Base-by-base conservation (phyloP, 805 yeast genomes). In the Isabelozyma gotoi region DNA sequence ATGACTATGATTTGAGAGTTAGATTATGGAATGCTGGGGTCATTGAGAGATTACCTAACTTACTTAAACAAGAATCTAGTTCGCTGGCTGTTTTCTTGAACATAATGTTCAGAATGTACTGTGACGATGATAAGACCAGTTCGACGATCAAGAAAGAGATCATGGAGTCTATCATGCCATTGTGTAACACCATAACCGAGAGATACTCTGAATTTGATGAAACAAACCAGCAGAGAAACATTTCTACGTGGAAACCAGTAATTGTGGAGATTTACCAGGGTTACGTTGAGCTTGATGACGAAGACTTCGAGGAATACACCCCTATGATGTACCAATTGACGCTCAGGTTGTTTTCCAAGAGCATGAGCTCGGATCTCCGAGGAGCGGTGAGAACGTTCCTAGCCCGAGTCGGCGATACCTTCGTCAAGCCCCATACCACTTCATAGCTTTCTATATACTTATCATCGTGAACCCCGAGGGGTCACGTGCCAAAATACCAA, bases 11-110 rank as follows among this genome's bases (percentile, higher is more conserved):
- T 42, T 71, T 94, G 53, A 74, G 99, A 50, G 85, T 88, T n/a
- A 74, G 94, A 53, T 71, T 94, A 34, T 91, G 95, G 84, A 87
- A 89, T 56, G 88, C 94, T 3, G 96, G 97, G 1, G 84, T 90
- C 33, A 92, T 91, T 66, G 96, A 89, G 56, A 84, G 91, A 58
- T 76, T 92, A 43, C 99, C 99, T 16, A 95, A 94, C 55, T 68
- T 94, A 54, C 70, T 91, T 54, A 87, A 88, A 55, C 99, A 95
- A 65, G 99, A 95, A 63, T 83, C 96, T 0, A 81, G 89, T 29
- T 82, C 97, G 0, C 84, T 96, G 1, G 92, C 96, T 1, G 96
- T 90, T 1, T 86, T 83, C 60, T 82, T 92, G 49, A 82, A 84
- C 54, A 77, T 91, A 37, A 74, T 88, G 73, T 88, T 92, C 74